Evolutionary conservation across 805 yeast genomes (phyloP), one percentile per base, ranked within the genome.

Genomic region (Zygotorulaspora florentina): DNA sequence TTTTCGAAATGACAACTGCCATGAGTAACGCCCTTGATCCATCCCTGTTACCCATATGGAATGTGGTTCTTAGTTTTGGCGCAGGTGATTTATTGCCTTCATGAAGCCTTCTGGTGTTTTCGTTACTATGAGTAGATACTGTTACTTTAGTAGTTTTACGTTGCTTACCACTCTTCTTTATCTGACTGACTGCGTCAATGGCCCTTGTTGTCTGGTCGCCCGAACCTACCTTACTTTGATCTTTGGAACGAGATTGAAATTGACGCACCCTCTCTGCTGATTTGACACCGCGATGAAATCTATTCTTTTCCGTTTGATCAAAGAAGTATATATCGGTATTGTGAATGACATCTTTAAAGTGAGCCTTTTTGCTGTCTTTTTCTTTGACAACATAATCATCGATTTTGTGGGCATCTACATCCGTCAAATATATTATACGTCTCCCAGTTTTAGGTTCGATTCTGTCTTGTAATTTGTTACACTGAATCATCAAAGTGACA

Each of bases 1-100:
- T 76, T 50, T 83, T 81, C 3, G 83, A 76, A 15, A 87, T 81
- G 10, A 85, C 79, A 11, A 84, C 84, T 2, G 83, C 75, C 49
- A 87, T 73, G 53, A 80, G 77, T 33, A 88, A 67, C 2, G 72
- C 67, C 17, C 81, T 75, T 1, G 77, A 71, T 48, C 84, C 83
- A 4, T 68, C 53, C 38, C 70, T 68, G 26, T 69, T 61, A 2
- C 63, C 62, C 15, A 62, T 48, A 35, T 61, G 60, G 45, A 57
- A 62, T 5, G 37, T 26, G 13, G 40, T 31, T 31, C 27, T 39
- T 29, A 35, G 17, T 29, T 28, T 33, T 3, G 42, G 16, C 15
- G 9, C 10, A 8, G 12, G 8, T 8, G 6, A 2, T 15, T 15
- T 18, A 9, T 11, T 16, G 11, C 16, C 20, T 9, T n/a, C 20